Base-by-base conservation (phyloP, 495 filamentous ascomycete genomes). In the Lophiostoma macrostomum region DNA sequence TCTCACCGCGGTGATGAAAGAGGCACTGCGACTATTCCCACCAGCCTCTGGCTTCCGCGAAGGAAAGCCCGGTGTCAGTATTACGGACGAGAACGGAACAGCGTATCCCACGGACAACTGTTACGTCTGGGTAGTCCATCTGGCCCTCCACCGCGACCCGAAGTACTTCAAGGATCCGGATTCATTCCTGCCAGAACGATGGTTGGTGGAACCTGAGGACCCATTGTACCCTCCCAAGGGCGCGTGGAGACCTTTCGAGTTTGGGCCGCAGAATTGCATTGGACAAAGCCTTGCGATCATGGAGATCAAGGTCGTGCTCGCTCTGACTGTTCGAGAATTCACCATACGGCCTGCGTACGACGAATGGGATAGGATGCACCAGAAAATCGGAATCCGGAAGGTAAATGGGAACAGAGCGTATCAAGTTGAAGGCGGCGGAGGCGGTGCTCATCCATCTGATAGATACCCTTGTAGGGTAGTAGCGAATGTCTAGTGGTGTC, bases 241-340 rank as follows among this genome's bases (percentile, higher is more conserved):
- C 2, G 20, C 53, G 0, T 62, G 53, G 53, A 40, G 59, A 20
- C 1, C 52, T 0, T 61, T 61, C 24, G 58, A 61, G 23, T 47
- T 66, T 7, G 79, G 79, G 0, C 73, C 77, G 5, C 55, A 79
- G 5, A 71, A 67, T 20, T 82, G 80, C 54, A 74, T 82, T 16
- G 79, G 80, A 0, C 74, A 80, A 63, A 81, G 61, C 60, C 76
- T 18, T 19, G 56, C 50, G 20, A 12, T 25, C 16, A 1, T 43
- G 14, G 50, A 60, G 31, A 24, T 60, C 12, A 71, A 70, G 39
- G 57, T 78, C 27, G 63, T 74, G 13, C 35, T 80, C 13, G 76
- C 69, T 0, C 52, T 80, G 56, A 73, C 68, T 10, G 58, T 71
- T 10, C 65, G 78, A 19, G 56, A 64, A 11, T 76, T 81, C 57